phyloP scores from a whole-genome alignment of 345 rosid species.

The Kandelia obovata region DNA sequence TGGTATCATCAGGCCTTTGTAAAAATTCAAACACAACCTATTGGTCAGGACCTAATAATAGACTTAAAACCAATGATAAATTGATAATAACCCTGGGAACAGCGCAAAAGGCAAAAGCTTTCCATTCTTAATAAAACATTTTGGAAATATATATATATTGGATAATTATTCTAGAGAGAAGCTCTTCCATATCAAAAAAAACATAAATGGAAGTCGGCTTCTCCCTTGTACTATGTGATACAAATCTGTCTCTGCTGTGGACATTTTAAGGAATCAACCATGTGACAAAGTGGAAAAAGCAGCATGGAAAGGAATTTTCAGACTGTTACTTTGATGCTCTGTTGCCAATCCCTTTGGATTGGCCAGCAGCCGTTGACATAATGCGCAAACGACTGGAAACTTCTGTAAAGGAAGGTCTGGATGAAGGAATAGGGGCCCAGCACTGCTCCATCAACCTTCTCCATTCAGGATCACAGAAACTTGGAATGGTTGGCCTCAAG shows the following conservation, averaged over 20 bases:
- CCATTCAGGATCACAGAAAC: constrained; percentile 67
- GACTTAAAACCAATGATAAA: too few species aligned
- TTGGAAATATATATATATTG: not conserved
- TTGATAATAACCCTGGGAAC: too few species aligned
- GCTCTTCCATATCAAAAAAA: not conserved
- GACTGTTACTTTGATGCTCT: constrained; percentile 46
- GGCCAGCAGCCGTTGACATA: constrained; percentile 55
- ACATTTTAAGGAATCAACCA: not conserved
- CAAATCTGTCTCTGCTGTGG: not conserved
- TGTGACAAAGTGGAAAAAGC: not conserved
- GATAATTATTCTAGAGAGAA: not conserved
- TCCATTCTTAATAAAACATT: not conserved
- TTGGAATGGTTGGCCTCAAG: constrained; percentile 71
- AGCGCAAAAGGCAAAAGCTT: too few species aligned
- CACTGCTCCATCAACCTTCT: constrained; percentile 67
- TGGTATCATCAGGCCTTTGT: too few species aligned
- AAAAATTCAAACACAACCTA: too few species aligned
- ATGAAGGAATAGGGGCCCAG: constrained; percentile 75
- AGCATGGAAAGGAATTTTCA: not conserved
- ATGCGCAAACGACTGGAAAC: constrained; percentile 58
- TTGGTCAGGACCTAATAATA: too few species aligned
- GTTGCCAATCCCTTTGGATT: constrained; percentile 46
- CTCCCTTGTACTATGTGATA: not conserved
- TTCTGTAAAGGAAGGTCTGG: constrained; percentile 71
- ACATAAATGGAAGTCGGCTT: constrained; percentile 8